Evolutionary conservation across 768 basidiomycete species (phyloP), one percentile per base, ranked within the genome.

Genomic region (Megacollybia marginata): DNA sequence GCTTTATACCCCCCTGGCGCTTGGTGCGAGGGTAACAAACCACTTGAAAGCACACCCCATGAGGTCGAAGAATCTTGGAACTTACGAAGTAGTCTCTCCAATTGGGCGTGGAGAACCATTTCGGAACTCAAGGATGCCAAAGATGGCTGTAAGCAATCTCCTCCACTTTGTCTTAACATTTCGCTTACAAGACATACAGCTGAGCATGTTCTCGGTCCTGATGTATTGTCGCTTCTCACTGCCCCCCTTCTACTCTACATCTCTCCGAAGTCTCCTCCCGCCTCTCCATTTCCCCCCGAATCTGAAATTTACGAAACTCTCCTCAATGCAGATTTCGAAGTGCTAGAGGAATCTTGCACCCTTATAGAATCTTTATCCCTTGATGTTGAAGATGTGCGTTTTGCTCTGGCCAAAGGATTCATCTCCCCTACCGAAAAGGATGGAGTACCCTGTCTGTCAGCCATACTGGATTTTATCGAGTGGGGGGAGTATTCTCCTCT

Each of bases 61-160:
- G 58, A 51, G 18, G 53, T 64, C 40, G 65, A 68, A 33, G 84
- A 88, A 54, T 70, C 77, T 43, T 92, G 88, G 88, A 70, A 59
- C 20, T 62, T 85, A 43, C 79, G 89, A 16, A 75, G 70, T 48
- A 75, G 75, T 8, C 68, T 91, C 28, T 80, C 84, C 2, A 78
- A 74, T 42, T 92, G 89, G 89, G 75, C 80, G 38, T 91, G 88
- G 87, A 74, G 82, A 55, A 74, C 79, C 2, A 76, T 89, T n/a
- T 73, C 78, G 6, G 85, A 85, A 58, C 74, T 89, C 43, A 82
- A 80, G 59, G 82, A 86, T 48, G 78, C 81, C 42, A 80, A 79
- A 61, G 83, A 87, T 46, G 85, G 88, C 57, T 73, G 86, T 85
- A 54, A 67, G 71, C 55, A 51, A 35, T 18, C 36, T 42, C 36